Base-by-base conservation (phyloP, 2,329 filamentous ascomycete species). In the Colletotrichum sp. region DNA sequence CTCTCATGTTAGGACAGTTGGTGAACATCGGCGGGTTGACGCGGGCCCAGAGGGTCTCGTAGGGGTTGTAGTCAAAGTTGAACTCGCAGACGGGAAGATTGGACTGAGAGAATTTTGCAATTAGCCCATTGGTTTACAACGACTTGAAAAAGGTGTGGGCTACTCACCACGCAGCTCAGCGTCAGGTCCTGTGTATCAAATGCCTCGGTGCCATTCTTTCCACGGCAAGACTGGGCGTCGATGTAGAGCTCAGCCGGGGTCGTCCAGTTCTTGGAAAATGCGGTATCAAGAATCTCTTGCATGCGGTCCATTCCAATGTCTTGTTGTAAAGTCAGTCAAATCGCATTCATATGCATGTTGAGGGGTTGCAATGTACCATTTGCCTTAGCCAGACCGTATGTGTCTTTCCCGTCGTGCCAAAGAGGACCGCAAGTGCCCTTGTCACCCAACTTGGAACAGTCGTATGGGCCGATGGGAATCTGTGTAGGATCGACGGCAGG, bases 251-350 rank as follows among this genome's bases (percentile, higher is more conserved):
- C 71, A 4, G 34, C 18, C 6, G 71, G 66, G 6, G 71, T 70
- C 10, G 71, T 73, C 71, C 71, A 73, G 57, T 73, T 73, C 30
- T 73, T 73, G 10, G 55, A 5, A 21, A 73, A 70, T 24, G 57
- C 71, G 9, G 9, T 13, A 26, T 30, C 39, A 16, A 73, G 18
- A 8, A 73, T 70, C 2, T 28, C 30, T 10, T 63, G 8, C 57
- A 70, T 73, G 8, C 24, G 39, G 12, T 73, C 66, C 71, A 73
- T 73, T 9, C 71, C 71, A n/a, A 73, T 70, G 13, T 73, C 71
- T 70, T 55, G 2, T 2, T 1, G 12, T 5, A 3, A 13, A 9
- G 55, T 73, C 6, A 73, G 30, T 24, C 4, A 30, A 18, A 13
- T 2, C 8, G 16, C 18, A 13, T 7, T 16, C 3, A 15, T 21